A percentile compares a stretch with the other conserved stretches of the same genome.
Evolutionary conservation across 768 basidiomycete species (phyloP).

Genomic region (Rhodotorula taiwanensis): DNA sequence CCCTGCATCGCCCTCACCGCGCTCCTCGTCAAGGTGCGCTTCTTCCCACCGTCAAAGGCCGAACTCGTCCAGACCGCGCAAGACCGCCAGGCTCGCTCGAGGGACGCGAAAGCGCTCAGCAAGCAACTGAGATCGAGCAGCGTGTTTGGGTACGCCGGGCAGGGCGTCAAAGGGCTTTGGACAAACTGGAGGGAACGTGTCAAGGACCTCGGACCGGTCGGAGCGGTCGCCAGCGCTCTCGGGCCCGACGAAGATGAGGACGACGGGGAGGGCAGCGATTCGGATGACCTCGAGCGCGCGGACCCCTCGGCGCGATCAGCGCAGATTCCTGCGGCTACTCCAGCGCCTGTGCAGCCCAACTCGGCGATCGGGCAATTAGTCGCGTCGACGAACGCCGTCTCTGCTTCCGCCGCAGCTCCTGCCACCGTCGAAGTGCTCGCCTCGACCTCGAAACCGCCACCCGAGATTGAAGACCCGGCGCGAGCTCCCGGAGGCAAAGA

Average conservation of each 20-base stretch:
- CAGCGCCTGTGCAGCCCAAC: background rate
- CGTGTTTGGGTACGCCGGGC: conserved; percentile 7
- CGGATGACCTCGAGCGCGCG: background rate
- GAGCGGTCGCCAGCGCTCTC: conserved; percentile 4
- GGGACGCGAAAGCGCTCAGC: conserved; percentile 16
- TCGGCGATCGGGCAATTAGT: background rate
- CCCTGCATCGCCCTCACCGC: conserved; percentile 6
- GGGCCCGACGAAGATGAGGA: background rate
- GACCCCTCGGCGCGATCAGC: conserved; percentile 5
- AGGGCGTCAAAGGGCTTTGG: conserved; percentile 15
- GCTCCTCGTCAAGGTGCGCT: background rate
- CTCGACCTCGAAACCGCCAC: background rate
- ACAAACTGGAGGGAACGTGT: too few relatives aligned
- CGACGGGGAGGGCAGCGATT: background rate
- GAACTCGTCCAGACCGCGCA: conserved; percentile 4
- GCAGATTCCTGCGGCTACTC: background rate
- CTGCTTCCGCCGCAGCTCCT: background rate
- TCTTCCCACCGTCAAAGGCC: conserved; percentile 9
- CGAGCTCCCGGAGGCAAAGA: background rate
- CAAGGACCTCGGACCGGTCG: too few relatives aligned
- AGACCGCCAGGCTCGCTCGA: background rate
- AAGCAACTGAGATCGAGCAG: conserved; percentile 11
- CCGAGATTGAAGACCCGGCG: background rate
- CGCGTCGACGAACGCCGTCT: too few relatives aligned
- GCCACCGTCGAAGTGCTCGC: background rate